Evolutionary conservation across 495 filamentous ascomycete species (phyloP).

Genomic region (Penicillium desertorum): DNA sequence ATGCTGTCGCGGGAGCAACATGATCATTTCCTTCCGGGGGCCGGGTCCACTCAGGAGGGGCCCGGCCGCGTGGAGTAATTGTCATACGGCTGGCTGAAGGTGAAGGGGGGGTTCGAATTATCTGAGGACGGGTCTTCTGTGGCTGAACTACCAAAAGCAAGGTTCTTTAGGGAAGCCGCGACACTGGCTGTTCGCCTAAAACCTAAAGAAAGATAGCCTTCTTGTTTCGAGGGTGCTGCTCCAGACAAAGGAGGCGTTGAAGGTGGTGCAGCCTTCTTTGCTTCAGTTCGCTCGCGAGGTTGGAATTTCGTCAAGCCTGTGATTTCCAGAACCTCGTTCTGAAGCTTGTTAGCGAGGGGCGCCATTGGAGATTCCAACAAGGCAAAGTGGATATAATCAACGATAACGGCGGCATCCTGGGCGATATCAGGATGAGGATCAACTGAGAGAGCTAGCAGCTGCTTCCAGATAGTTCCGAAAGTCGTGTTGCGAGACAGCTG

Average conservation of each 20-base stretch:
- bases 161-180: constrained; percentile 67
- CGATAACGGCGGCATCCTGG: constrained; percentile 71
- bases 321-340: constrained; percentile 72
- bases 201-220: constrained; percentile 65
- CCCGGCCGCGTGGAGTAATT: constrained; percentile 55
- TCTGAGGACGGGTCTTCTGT: constrained; percentile 30
- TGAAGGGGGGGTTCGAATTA: constrained; percentile 31
- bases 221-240: constrained; percentile 49
- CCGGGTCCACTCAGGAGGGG: constrained; percentile 67
- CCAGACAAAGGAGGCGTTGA: constrained; percentile 50
- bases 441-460: constrained; percentile 82
- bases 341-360: constrained; percentile 62
- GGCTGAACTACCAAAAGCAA: constrained; percentile 56
- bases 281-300: constrained; percentile 38
- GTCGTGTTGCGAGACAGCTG: constrained; percentile 78
- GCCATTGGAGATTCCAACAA: constrained; percentile 77
- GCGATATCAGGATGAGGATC: constrained; percentile 95
- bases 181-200: constrained; percentile 69
- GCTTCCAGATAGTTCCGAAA: constrained; percentile 91
- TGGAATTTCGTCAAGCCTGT: constrained; percentile 49
- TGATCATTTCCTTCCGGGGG: constrained; percentile 81
- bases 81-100: constrained; percentile 42
- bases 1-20: constrained; percentile 62
- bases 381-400: constrained; percentile 78
- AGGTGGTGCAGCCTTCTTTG: constrained; percentile 44